Base-by-base conservation (phyloP, 2,329 filamentous ascomycete species). In the Sphaerulina vaccinii region DNA sequence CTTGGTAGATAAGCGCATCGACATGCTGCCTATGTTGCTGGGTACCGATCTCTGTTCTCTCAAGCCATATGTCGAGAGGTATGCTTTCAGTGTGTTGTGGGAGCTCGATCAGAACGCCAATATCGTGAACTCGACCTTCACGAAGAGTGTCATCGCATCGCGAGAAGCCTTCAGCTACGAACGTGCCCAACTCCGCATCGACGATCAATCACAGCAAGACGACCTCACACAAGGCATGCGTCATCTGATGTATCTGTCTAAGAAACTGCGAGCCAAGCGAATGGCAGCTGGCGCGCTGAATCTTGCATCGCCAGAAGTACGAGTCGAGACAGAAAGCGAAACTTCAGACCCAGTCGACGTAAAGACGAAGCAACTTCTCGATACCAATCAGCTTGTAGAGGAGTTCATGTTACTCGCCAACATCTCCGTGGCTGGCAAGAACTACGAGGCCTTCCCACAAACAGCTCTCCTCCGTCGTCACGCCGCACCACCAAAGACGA, bases 321-420 rank as follows among this genome's bases (percentile, higher is more conserved):
- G 91, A 70, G 89, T 99, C 23, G 89, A 96, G 70, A 88, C 88
- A 65, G 92, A 96, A 69, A 95, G 88, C 7, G 93, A 99, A 72
- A 95, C 92, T 0, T 95, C 91, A 1, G 93, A 97, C 67, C 92
- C 93, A 0, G 86, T 96, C 49, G 93, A 97, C 64, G 89, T 99
- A 62, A 90, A 97, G 77, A 95, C 91, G 5, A 99, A 99, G 74
- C 81, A 91, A 63, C 83, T 91, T 45, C 84, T 99, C 32, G 91
- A 93, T 66, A 99, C 93, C 47, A 99, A 97, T 75, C 96, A 92
- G 18, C 82, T 99, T 4, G 95, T 99, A 22, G 93, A 99, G 69
- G 93, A 99, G 69, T 97, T 99, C 79, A 99, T 99, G 93, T 79
- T 99, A 67, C 87, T 97, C 69, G 95, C 93, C 77, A 99, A 99